A percentile compares a stretch with the other conserved stretches of the same genome.
phyloP scores from a whole-genome alignment of 2,329 filamentous ascomycete species.

The Ascosphaera pollenicola region DNA sequence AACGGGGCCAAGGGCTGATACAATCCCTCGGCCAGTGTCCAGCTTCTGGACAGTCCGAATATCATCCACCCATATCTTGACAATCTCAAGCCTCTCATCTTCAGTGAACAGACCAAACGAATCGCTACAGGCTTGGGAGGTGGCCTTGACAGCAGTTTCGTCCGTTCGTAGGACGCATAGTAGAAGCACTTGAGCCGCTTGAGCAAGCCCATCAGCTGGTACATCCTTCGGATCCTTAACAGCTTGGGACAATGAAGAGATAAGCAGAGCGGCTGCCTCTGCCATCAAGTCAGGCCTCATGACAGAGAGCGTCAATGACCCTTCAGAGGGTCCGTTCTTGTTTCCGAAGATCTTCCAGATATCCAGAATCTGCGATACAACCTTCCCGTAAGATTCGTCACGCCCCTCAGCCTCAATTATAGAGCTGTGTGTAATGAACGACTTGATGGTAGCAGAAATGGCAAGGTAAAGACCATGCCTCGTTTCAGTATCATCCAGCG shows the following conservation, averaged over 20 bases:
- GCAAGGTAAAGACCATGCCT: slow-evolving; percentile 23
- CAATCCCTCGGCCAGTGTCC: slow-evolving; percentile 21
- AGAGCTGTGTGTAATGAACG: slow-evolving; percentile 9
- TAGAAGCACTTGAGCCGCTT: slow-evolving; percentile 9
- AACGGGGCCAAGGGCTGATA: slow-evolving; percentile 19
- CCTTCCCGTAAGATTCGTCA: slow-evolving; percentile 6
- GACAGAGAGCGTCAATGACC: slow-evolving; percentile 18
- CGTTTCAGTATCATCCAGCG: slow-evolving; percentile 18
- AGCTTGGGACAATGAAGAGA: slow-evolving; percentile 15
- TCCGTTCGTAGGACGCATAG: slow-evolving; percentile 19
- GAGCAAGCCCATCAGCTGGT: slow-evolving; percentile 1
- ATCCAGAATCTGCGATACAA: slow-evolving; percentile 10
- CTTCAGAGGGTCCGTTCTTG: slow-evolving; percentile 12
- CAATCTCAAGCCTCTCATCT: slow-evolving; percentile 13
- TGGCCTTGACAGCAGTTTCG: slow-evolving; percentile 18
- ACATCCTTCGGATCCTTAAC: slow-evolving; percentile 1
- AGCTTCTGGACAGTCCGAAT: slow-evolving; percentile 15
- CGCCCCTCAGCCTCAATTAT: slow-evolving; percentile 6
- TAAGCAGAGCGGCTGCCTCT: slow-evolving; percentile 18
- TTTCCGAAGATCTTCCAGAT: slow-evolving; percentile 19
- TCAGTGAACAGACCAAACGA: slow-evolving; percentile 17
- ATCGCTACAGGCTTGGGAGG: slow-evolving; percentile 18
- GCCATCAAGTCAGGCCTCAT: slow-evolving; percentile 20
- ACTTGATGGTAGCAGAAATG: slow-evolving; percentile 17
- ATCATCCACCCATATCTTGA: slow-evolving; percentile 19